These are phyloP conservation scores for Apiotrichum montevideense DNA, from an alignment of 1,284 basidiomycete species.

Conservation along the genomic window DNA sequence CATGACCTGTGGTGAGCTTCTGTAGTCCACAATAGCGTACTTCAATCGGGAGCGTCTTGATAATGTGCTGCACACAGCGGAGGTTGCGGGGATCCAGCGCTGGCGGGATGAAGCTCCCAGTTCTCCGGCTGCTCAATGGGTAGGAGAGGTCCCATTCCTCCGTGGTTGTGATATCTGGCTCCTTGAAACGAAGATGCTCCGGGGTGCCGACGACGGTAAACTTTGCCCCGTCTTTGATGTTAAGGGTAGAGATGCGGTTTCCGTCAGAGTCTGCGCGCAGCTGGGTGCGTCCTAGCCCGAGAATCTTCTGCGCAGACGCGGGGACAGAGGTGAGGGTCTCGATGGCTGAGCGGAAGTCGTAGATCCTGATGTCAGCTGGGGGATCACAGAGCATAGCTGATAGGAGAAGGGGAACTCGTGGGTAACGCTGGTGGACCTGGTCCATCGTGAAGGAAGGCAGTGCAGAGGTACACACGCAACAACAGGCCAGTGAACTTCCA, in stretches of 20 bases:
- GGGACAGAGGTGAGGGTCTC: conserved; percentile 72
- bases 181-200: conserved; percentile 73
- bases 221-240: conserved; percentile 61
- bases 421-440: no score
- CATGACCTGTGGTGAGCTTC: conserved; percentile 54
- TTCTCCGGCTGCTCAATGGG: conserved; percentile 30
- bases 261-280: conserved; percentile 64
- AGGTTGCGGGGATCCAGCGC: conserved; percentile 67
- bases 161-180: conserved; percentile 54
- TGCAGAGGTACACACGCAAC: background rate
- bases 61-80: conserved; percentile 68
- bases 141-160: conserved; percentile 77
- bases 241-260: conserved; percentile 23
- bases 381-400: no score
- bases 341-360: conserved; percentile 49
- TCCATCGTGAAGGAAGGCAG: no score
- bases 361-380: conserved; percentile 27
- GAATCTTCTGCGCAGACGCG: conserved; percentile 79
- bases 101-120: conserved; percentile 55
- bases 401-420: no score
- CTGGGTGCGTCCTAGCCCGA: conserved; percentile 60
- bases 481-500: background rate
- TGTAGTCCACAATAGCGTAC: background rate
- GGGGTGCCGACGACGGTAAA: conserved; percentile 77
- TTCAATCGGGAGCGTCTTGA: conserved; percentile 55